Conservation (phyloP, 441 rosid species). For the Melastoma candidum region DNA sequence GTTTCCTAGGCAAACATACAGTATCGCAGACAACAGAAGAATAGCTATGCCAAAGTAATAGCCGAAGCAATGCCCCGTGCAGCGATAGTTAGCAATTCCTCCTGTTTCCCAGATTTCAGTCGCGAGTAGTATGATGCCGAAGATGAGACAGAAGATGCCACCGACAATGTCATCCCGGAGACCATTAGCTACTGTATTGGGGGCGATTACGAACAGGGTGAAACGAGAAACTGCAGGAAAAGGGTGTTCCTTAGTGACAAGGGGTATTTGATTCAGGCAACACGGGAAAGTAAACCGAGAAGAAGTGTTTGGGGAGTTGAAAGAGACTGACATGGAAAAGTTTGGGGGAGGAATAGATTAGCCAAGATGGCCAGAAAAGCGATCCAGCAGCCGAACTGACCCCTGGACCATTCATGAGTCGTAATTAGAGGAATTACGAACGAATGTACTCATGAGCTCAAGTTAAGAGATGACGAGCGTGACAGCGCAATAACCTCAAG, state of each 20-base stretch:
- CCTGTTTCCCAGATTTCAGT: conserved; percentile 25
- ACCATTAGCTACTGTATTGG: conserved; percentile 27
- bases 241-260: neutral
- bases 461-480: neutral
- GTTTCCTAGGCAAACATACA: conserved; percentile 20
- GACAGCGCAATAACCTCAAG: conserved; percentile 27
- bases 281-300: neutral
- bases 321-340: conserved; percentile 28
- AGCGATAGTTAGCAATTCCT: conserved; percentile 15
- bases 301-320: neutral
- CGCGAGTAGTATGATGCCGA: conserved; percentile 17
- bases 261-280: neutral
- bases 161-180: conserved; percentile 30
- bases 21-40: conserved; percentile 26
- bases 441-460: neutral
- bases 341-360: conserved; percentile 32
- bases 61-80: conserved; percentile 19
- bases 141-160: conserved; percentile 29
- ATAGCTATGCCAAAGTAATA: conserved; percentile 23
- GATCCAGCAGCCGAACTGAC: conserved; percentile 22
- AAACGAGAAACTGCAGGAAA: conserved; percentile 31
- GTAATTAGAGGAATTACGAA: neutral
- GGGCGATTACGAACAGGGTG: conserved; percentile 29
- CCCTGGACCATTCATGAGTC: conserved; percentile 26
- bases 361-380: conserved; percentile 35